Evolutionary conservation across 768 basidiomycete species (phyloP), one percentile per base, ranked within the genome.

Genomic region (Xanthoconium purpureum): DNA sequence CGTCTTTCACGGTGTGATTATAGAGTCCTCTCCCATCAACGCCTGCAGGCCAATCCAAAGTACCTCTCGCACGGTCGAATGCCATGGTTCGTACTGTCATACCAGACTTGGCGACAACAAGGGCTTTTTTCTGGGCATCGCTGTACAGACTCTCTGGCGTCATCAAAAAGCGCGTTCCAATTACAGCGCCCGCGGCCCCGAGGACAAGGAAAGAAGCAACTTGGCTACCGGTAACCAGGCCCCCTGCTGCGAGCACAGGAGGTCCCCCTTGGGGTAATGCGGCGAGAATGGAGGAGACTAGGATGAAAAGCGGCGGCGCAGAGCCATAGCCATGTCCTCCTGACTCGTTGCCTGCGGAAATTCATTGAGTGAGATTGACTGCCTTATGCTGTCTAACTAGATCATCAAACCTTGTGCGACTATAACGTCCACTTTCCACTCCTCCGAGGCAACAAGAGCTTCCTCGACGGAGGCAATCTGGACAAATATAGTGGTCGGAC

Each of bases 111-210:
- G 84, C 84, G 18, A 61, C 67, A 11, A 82, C 59, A 37, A 89
- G 74, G 0, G 81, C 79, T 35, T 73, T 70, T 59, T 83, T 83
- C 62, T 88, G 84, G 1, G 63, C 63, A 42, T 78, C 75, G 29
- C 75, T 75, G 70, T 86, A 88, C 12, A 79, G 69, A 59, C 84
- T 74, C 72, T 91, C 89, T 5, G 79, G 77, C 1, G 88, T 81
- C 56, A 87, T 74, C 47, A 89, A 71, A 65, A 92, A 89, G 8
- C 89, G 85, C 0, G 91, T 93, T 50, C 91, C 91, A 20, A 86
- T 64, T 32, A 85, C 85, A 11, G 73, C 84, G 4, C 87, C 91
- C 24, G 83, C 74, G 3, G 84, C 87, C 14, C 90, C 90, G 35
- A 88, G 77, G 6, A 80, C 70, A 52, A 94, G 79, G 43, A 85